Conservation (phyloP, 257 asterid genomes). For the Solanum ossicruentum region DNA sequence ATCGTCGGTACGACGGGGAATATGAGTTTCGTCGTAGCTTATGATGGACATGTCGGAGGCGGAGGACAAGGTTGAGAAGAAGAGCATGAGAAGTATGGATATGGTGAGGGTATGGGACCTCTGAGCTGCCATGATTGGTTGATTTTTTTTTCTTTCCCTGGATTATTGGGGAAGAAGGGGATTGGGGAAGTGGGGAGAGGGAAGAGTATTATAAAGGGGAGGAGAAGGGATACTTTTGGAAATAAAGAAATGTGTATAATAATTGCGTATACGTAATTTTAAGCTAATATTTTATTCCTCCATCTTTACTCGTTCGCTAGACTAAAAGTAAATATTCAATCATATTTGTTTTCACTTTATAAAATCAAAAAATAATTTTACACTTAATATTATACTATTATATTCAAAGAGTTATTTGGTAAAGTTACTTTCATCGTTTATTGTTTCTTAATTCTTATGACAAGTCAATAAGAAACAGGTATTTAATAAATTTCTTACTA, state of each 20-base stretch:
- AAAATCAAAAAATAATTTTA: too few species aligned
- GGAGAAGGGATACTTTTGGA: not conserved
- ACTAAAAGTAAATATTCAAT: too few species aligned
- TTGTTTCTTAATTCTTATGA: too few species aligned
- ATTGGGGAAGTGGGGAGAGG: not conserved
- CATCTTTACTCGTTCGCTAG: too few species aligned
- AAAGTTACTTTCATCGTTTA: too few species aligned
- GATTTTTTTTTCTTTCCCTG: not conserved
- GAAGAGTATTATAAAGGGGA: not conserved
- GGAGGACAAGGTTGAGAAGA: constrained; percentile 12
- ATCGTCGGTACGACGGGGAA: constrained; percentile 9
- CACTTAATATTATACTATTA: too few species aligned
- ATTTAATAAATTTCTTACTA: too few species aligned
- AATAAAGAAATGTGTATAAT: not conserved
- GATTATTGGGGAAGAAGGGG: not conserved
- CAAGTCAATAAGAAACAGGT: too few species aligned
- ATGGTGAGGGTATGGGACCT: not conserved
- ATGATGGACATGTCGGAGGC: constrained; percentile 53
- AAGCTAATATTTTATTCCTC: too few species aligned
- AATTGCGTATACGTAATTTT: not conserved
- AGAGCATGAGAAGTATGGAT: constrained; percentile 7
- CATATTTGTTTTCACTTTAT: too few species aligned
- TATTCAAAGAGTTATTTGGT: too few species aligned
- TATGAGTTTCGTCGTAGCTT: constrained; percentile 23
- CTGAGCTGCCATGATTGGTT: not conserved